Evolutionary conservation across 2,329 filamentous ascomycete species (phyloP), one percentile per base, ranked within the genome.

Genomic region (Hortaea werneckii): DNA sequence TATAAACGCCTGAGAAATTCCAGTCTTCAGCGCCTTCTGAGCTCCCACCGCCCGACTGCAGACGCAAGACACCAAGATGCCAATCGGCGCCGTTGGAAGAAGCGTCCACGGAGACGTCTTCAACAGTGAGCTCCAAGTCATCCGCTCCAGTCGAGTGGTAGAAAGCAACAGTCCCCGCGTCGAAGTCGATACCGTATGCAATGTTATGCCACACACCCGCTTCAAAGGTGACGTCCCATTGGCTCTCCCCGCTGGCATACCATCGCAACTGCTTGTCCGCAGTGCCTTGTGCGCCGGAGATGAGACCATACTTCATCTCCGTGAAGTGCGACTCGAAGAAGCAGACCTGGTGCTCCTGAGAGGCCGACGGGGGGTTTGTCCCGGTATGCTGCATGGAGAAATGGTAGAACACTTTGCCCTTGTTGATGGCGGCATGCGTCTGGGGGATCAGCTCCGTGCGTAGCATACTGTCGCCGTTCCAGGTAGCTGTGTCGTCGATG

Each of bases 381-480:
- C 67, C 69, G 10, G 65, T 70, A 40, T 76, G 72, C 71, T 76
- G 78, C 52, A 87, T 74, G 49, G 75, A 80, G 66, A 86, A 86
- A 64, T 87, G 83, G 64, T 86, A 87, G 67, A 74, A 83, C 30
- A 85, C 75, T 42, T 76, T 80, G 38, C 82, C 82, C n/a, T 65
- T 58, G 54, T 78, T 80, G 63, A 86, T 82, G 48, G 79, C 71
- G 0, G 77, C 77, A 1, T 64, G 75, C 0, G 81, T 85, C 66
- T 85, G 79, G 6, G 83, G 82, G 53, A 87, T 87, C 49, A 87
- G 68, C 66, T 87, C 83, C 0, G 80, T 85, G 43, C 83, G 75
- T 61, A 81, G 78, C 11, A 12, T 29, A 29, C 29, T 26, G 60
- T 85, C 80, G 20, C 78, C 79, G 64, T 86, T 81, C 82, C 82